Percentiles rank a stretch among this genome's conserved stretches.
Evolutionary conservation across 1,139 yeast species (phyloP).

Genomic region (Pichia sp.): DNA sequence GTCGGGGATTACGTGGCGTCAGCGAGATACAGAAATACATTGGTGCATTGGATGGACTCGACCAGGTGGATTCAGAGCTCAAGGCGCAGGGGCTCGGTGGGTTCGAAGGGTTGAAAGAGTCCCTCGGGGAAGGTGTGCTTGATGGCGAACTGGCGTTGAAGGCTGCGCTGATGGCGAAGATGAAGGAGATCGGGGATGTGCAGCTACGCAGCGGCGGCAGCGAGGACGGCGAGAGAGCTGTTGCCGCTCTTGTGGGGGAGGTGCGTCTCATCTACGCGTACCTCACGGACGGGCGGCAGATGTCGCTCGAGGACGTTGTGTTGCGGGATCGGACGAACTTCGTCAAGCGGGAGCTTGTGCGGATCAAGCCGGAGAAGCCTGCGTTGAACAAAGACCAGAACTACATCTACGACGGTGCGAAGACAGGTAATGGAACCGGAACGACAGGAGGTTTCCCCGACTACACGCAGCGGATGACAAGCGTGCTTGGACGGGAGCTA

Average conservation of each 20-base stretch:
- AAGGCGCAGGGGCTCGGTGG: constrained; percentile 36
- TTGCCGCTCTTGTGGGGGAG: constrained; percentile 37
- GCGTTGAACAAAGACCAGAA: constrained; percentile 27
- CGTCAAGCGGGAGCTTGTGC: constrained; percentile 17
- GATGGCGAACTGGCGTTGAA: constrained; percentile 43
- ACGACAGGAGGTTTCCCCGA: constrained; percentile 50
- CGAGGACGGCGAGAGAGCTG: constrained; percentile 39
- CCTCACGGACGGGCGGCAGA: constrained; percentile 27
- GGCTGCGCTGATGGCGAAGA: constrained; percentile 35
- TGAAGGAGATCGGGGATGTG: constrained; percentile 33
- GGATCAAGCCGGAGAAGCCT: constrained; percentile 19
- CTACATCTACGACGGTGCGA: constrained; percentile 29
- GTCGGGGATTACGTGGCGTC: constrained; percentile 37
- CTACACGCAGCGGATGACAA: constrained; percentile 32
- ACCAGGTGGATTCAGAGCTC: constrained; percentile 37
- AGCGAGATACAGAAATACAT: constrained; percentile 35
- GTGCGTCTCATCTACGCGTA: constrained; percentile 41
- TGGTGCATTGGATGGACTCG: constrained; percentile 37
- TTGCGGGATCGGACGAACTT: constrained; percentile 24
- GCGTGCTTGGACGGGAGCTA: constrained; percentile 22
- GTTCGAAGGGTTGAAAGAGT: constrained; percentile 48
- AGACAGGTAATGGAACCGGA: no score
- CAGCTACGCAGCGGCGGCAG: constrained; percentile 35
- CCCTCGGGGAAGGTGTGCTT: constrained; percentile 44
- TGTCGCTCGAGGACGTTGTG: constrained; percentile 22